phyloP scores from a whole-genome alignment of 2,329 filamentous ascomycete species.

The Hymenoscyphus albidus region DNA sequence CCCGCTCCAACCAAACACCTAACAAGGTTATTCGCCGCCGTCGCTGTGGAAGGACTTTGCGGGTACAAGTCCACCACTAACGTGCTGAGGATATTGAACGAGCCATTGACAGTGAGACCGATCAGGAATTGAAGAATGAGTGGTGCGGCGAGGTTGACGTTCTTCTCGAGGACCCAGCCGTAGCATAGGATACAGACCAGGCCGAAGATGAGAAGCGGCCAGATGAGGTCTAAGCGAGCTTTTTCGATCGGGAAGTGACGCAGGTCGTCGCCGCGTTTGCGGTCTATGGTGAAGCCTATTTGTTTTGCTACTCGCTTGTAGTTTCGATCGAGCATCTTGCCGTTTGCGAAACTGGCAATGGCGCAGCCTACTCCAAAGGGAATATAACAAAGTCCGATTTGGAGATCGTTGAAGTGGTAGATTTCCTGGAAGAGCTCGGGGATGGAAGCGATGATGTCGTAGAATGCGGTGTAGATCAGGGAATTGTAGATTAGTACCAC shows the following conservation, averaged over 20 bases:
- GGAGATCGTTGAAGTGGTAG: conserved; percentile 34
- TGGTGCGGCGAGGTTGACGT: conserved; percentile 50
- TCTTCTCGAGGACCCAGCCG: conserved; percentile 53
- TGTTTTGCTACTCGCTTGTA: conserved; percentile 63
- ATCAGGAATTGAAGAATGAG: conserved; percentile 55
- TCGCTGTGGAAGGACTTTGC: conserved; percentile 56
- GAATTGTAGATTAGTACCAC: conserved; percentile 51
- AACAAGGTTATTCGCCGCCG: conserved; percentile 61
- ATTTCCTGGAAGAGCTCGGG: conserved; percentile 42
- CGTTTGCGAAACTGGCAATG: conserved; percentile 50
- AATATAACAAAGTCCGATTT: conserved; percentile 34
- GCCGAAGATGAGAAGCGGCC: conserved; percentile 52
- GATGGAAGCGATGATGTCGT: conserved; percentile 49
- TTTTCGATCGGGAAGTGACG: conserved; percentile 36
- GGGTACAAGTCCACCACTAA: conserved; percentile 62
- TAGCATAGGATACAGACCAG: conserved; percentile 51
- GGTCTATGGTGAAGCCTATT: conserved; percentile 57
- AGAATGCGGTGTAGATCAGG: conserved; percentile 54
- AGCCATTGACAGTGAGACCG: conserved; percentile 55
- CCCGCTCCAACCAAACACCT: conserved; percentile 59
- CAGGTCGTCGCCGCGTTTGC: conserved; percentile 45
- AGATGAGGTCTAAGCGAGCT: conserved; percentile 49
- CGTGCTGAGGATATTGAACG: conserved; percentile 61
- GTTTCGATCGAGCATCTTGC: conserved; percentile 59
- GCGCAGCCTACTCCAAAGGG: conserved; percentile 50